Conservation (phyloP, 257 asterid species). For the Salvia rosmarinus region DNA sequence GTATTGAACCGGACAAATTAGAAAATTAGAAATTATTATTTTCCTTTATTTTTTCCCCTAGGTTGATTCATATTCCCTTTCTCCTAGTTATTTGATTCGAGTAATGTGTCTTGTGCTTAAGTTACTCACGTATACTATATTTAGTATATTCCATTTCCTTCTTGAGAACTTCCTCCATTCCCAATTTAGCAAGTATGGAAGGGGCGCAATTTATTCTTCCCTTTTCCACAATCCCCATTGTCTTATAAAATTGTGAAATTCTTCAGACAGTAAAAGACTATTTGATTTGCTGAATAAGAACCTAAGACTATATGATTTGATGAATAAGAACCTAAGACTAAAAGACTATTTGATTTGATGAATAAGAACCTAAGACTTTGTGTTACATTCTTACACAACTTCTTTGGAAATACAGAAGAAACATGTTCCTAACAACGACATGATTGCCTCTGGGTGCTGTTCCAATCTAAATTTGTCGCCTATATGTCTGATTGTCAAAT, state of each 20-base stretch:
- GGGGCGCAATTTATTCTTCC: constrained; percentile 7
- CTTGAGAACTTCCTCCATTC: neutral
- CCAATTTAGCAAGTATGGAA: constrained; percentile 11
- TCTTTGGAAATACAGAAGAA: constrained; percentile 32
- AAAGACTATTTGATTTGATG: constrained; percentile 21
- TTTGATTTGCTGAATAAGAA: constrained; percentile 23
- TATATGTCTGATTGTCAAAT: neutral
- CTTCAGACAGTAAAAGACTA: constrained; percentile 20
- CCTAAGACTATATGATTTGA: neutral
- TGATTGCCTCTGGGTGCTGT: constrained; percentile 16
- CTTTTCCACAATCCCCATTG: neutral
- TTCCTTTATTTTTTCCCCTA: no score
- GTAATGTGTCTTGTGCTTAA: constrained; percentile 20
- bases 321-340: no score
- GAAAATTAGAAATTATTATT: no score
- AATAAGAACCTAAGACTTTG: constrained; percentile 28
- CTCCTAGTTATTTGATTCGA: constrained; percentile 7
- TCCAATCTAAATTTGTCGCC: constrained; percentile 3
- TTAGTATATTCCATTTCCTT: neutral
- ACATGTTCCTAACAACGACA: constrained; percentile 27
- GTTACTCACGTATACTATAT: neutral
- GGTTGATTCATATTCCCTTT: no score
- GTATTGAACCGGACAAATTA: no score
- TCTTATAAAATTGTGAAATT: constrained; percentile 17
- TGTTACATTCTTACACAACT: constrained; percentile 30